These are phyloP conservation scores for Xenoacremonium recifei DNA, from an alignment of 2,329 filamentous ascomycete species.

Conservation along the genomic window DNA sequence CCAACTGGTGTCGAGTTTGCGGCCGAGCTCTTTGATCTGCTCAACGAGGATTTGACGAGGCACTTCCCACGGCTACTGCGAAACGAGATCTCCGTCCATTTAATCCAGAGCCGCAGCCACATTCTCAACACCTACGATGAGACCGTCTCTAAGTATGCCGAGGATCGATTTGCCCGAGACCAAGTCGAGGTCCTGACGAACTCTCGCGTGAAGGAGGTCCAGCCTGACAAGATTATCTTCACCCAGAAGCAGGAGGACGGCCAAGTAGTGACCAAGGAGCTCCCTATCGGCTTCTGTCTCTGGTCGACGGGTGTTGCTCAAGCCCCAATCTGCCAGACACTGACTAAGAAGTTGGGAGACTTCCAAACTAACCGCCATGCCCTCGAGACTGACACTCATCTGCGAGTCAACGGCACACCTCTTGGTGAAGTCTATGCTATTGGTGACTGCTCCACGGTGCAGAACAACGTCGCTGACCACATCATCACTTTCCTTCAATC, in stretches of 20 bases:
- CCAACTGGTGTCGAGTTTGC: constrained; percentile 98
- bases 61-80: constrained; percentile 88
- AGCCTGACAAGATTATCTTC: constrained; percentile 81
- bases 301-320: constrained; percentile 97
- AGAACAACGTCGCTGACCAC: constrained; percentile 94
- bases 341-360: constrained; percentile 74
- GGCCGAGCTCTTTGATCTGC: constrained; percentile 89
- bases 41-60: constrained; percentile 87
- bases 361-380: constrained; percentile 86
- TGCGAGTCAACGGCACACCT: constrained; percentile 84
- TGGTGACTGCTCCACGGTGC: constrained; percentile 92
- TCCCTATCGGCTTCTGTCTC: constrained; percentile 92
- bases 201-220: constrained; percentile 87
- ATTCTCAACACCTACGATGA: constrained; percentile 99
- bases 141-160: constrained; percentile 86
- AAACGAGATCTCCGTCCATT: constrained; percentile 95
- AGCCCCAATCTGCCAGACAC: constrained; percentile 71
- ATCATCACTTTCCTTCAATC: constrained; percentile 86
- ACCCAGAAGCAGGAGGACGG: constrained; percentile 77
- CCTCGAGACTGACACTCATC: constrained; percentile 90
- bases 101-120: constrained; percentile 91
- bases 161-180: constrained; percentile 86
- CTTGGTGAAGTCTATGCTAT: constrained; percentile 95
- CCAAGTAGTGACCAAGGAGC: constrained; percentile 78
- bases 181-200: constrained; percentile 91